Evolutionary conservation across 768 basidiomycete species (phyloP).

Genomic region (Suillus occidentalis): DNA sequence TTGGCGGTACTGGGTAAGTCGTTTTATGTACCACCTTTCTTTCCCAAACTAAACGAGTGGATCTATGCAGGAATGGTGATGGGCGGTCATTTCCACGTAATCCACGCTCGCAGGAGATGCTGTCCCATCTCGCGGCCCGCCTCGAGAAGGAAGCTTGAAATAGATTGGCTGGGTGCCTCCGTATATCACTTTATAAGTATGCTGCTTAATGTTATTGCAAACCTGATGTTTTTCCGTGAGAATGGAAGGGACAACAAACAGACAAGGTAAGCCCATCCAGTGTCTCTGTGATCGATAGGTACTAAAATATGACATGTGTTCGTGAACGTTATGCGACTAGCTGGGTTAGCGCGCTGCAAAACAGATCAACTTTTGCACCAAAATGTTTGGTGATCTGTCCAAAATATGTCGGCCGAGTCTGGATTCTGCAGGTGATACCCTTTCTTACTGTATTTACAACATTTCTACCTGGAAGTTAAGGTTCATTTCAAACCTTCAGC

Average conservation of each 20-base stretch:
- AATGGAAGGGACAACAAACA: background rate
- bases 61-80: slow-evolving; percentile 54
- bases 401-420: background rate
- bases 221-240: background rate
- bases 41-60: background rate
- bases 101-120: slow-evolving; percentile 62
- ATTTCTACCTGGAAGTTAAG: background rate
- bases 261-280: background rate
- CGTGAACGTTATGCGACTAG: background rate
- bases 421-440: background rate
- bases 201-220: background rate
- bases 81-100: slow-evolving; percentile 70
- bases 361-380: background rate
- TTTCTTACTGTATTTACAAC: background rate
- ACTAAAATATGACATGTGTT: background rate
- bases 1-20: slow-evolving; percentile 67
- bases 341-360: background rate
- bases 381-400: background rate
- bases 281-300: no score
- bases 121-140: slow-evolving; percentile 62
- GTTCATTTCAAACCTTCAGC: background rate
- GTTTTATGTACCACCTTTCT: background rate
- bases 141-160: slow-evolving; percentile 39
- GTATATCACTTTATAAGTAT: background rate
- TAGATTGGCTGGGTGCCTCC: background rate